Conservation (phyloP, 129 eudicot genomes). For the Escallonia rubra region DNA sequence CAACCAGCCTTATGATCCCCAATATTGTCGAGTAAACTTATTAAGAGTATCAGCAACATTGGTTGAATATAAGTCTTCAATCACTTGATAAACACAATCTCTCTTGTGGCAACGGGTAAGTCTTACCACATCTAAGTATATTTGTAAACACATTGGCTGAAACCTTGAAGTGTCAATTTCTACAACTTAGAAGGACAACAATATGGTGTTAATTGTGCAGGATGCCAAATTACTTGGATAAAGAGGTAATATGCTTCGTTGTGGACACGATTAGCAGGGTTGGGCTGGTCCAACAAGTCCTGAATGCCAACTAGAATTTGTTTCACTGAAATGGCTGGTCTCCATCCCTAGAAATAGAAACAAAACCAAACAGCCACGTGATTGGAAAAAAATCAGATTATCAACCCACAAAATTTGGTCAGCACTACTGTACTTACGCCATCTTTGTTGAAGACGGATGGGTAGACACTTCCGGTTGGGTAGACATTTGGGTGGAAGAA, state of each 20-base stretch:
- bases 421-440: constrained; percentile 46
- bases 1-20: too few relatives aligned
- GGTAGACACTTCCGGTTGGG: constrained; percentile 87
- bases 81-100: too few relatives aligned
- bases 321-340: constrained; percentile 91
- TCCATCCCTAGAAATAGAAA: constrained; percentile 58
- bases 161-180: too few relatives aligned
- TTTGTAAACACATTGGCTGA: too few relatives aligned
- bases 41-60: too few relatives aligned
- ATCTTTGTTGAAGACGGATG: constrained; percentile 85
- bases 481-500: constrained; percentile 95
- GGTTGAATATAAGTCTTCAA: too few relatives aligned
- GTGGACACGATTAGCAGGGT: constrained; percentile 84
- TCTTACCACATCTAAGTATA: too few relatives aligned
- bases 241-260: constrained; percentile 85
- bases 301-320: constrained; percentile 93
- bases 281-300: constrained; percentile 84
- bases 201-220: too few relatives aligned
- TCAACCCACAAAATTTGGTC: background rate
- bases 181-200: too few relatives aligned
- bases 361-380: background rate
- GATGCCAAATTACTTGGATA: constrained; percentile 51
- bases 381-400: background rate
- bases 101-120: too few relatives aligned
- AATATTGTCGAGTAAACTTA: too few relatives aligned